Evolutionary conservation across 2,329 filamentous ascomycete species (phyloP).

Genomic region (Fusarium haematococcum): DNA sequence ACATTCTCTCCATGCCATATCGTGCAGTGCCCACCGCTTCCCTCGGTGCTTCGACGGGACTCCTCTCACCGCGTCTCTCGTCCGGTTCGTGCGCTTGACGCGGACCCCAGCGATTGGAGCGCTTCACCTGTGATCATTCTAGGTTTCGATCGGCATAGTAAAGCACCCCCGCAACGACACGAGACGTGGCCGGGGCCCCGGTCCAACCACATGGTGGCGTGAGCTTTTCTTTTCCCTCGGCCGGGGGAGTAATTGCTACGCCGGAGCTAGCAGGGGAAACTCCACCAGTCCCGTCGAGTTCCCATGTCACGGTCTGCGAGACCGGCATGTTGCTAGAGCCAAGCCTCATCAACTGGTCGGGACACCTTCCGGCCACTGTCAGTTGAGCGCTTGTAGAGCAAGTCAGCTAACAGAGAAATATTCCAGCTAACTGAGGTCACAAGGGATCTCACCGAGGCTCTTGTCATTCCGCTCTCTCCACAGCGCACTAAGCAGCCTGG

Average conservation of each 20-base stretch:
- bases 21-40: neutral
- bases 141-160: neutral
- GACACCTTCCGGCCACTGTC: neutral
- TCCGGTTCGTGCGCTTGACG: slow-evolving; percentile 37
- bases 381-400: neutral
- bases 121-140: slow-evolving; percentile 13
- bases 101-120: slow-evolving; percentile 22
- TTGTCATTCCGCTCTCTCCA: neutral
- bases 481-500: neutral
- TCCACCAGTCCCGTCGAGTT: slow-evolving; percentile 1
- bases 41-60: slow-evolving; percentile 14
- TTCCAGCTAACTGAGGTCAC: neutral
- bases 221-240: slow-evolving; percentile 12
- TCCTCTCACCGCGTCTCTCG: neutral
- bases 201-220: slow-evolving; percentile 1
- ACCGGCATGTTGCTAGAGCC: neutral
- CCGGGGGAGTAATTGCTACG: slow-evolving; percentile 4
- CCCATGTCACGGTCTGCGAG: neutral
- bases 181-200: slow-evolving; percentile 19
- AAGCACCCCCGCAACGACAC: slow-evolving; percentile 14
- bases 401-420: neutral
- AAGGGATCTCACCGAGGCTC: neutral
- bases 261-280: slow-evolving; percentile 1
- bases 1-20: neutral
- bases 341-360: neutral